These are phyloP conservation scores for Coemansia sp. DNA, from an alignment of 192 early-diverging fungal species.

Conservation along the genomic window DNA sequence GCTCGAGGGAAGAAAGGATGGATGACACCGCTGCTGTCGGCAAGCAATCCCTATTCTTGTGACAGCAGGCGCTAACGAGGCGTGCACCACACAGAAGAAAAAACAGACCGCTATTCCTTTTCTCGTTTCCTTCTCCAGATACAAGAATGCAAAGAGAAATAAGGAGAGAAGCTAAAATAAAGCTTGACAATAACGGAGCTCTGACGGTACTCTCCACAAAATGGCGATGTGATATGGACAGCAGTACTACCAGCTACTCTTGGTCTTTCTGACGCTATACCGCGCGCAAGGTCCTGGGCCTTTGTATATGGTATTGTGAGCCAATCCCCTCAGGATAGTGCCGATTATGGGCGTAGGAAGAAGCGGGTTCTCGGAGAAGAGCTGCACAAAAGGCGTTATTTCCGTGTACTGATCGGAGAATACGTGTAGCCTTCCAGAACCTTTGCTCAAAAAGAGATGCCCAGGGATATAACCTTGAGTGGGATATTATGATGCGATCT, in stretches of 20 bases:
- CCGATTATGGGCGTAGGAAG: neutral
- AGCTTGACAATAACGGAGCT: no score
- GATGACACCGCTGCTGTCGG: neutral
- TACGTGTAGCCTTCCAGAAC: neutral
- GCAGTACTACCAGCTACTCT: no score
- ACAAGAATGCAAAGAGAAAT: neutral
- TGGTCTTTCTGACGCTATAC: neutral
- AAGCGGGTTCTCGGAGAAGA: neutral
- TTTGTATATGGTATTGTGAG: neutral
- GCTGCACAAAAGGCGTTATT: neutral
- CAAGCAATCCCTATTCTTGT: neutral
- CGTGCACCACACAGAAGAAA: neutral
- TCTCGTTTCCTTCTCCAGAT: neutral
- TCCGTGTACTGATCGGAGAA: neutral
- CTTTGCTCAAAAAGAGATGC: neutral
- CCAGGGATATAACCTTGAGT: neutral
- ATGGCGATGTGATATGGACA: no score
- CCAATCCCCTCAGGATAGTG: neutral
- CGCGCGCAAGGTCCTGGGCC: neutral
- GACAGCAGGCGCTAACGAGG: conserved; percentile 1
- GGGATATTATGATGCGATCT: neutral
- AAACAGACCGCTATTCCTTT: neutral
- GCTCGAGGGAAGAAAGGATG: neutral
- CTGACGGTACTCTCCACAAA: no score
- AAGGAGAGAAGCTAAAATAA: neutral